A percentile compares a stretch with the other conserved stretches of the same genome.
These are phyloP conservation scores for Terana coerulea DNA, from an alignment of 768 basidiomycete species.

Conservation along the genomic window DNA sequence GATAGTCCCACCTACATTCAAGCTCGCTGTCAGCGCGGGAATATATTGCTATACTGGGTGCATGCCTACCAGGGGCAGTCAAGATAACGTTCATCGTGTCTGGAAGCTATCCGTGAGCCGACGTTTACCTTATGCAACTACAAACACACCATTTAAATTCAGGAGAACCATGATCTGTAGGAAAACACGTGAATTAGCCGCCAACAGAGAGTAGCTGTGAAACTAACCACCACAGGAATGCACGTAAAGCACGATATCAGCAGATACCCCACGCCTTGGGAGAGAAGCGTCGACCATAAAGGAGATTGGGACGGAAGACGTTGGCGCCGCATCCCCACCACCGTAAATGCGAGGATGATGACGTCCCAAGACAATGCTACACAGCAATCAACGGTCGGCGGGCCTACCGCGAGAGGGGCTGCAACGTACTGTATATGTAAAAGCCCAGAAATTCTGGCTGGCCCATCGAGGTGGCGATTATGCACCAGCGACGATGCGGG, in stretches of 20 bases:
- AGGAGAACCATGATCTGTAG: not conserved
- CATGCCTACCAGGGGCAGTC: not conserved
- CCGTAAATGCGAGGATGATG: constrained; percentile 3
- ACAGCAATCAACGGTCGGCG: not conserved
- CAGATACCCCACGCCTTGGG: not conserved
- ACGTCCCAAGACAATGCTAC: constrained; percentile 5
- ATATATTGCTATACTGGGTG: not conserved
- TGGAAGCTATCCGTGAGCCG: not conserved
- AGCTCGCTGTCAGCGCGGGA: not conserved
- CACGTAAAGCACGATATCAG: not conserved
- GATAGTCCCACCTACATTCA: not conserved
- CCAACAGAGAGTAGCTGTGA: not conserved
- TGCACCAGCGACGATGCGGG: not conserved
- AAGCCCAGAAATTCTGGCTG: not conserved
- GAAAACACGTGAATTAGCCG: not conserved
- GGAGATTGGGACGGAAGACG: not conserved
- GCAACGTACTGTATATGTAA: constrained; percentile 4
- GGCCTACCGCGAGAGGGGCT: not conserved
- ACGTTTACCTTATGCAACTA: not conserved
- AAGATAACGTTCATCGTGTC: constrained; percentile 4
- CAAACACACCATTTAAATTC: constrained; percentile 2
- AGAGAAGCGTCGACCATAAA: not conserved
- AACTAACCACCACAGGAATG: constrained; percentile 7
- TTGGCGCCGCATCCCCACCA: not conserved
- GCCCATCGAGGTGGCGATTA: not conserved